Evolutionary conservation across 345 rosid genomes (phyloP).

Genomic region (Salix koriyanagi): DNA sequence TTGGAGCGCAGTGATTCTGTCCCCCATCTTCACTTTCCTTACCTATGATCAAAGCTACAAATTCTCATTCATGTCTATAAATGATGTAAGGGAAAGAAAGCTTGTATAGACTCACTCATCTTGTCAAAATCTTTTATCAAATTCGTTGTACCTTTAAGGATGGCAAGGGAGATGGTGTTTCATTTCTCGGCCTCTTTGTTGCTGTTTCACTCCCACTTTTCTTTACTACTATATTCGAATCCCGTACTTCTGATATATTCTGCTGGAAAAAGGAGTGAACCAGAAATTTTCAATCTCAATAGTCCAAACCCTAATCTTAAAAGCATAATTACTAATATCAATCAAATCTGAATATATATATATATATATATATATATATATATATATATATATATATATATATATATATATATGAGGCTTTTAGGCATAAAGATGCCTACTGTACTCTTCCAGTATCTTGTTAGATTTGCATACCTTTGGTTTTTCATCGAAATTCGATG

Average conservation of each 20-base stretch:
- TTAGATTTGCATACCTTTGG: constrained; percentile 23
- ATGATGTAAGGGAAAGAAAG: background rate
- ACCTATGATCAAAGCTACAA: constrained; percentile 45
- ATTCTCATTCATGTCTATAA: constrained; percentile 12
- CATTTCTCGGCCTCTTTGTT: constrained; percentile 71
- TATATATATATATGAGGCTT: background rate
- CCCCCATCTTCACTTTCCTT: constrained; percentile 99
- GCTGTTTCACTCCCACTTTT: constrained; percentile 58
- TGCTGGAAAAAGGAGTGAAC: constrained; percentile 18
- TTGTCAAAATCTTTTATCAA: constrained; percentile 11
- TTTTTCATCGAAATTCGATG: constrained; percentile 40
- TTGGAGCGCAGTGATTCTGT: constrained; percentile 99
- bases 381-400: background rate
- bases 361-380: background rate
- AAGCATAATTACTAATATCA: background rate
- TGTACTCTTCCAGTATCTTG: background rate
- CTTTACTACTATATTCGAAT: constrained; percentile 45
- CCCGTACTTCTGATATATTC: constrained; percentile 51
- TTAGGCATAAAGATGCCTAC: background rate
- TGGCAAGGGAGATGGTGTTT: constrained; percentile 70
- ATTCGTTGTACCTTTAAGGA: constrained; percentile 71
- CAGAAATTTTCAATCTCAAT: constrained; percentile 7
- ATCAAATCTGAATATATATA: background rate
- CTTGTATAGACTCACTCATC: background rate
- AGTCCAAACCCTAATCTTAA: constrained; percentile 27